Base-by-base conservation (phyloP, 768 basidiomycete species). In the Mrakia gelida region DNA sequence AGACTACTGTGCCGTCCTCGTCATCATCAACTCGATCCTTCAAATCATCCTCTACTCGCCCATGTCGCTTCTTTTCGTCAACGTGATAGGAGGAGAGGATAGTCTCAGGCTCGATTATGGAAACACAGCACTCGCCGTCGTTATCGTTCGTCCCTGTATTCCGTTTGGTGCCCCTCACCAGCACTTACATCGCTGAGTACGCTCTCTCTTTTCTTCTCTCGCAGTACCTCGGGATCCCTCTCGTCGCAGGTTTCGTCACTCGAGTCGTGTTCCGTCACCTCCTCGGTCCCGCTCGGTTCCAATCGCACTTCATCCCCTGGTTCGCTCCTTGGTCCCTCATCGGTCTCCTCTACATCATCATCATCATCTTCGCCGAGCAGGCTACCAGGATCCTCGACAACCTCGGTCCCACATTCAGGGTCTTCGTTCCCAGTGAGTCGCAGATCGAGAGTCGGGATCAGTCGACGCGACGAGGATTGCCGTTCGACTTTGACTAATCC, bases 141-240 rank as follows among this genome's bases (percentile, higher is more conserved):
- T 82, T 0, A 82, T 84, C 77, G 75, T 77, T 43, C 63, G 79
- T 75, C 56, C 52, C 23, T n/a, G n/a, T n/a, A 21, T 30, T 32
- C 56, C n/a, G n/a, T 28, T 38, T 32, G n/a, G n/a, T n/a, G n/a
- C 52, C n/a, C n/a, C n/a, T n/a, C n/a, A n/a, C n/a, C n/a, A n/a
- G n/a, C n/a, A n/a, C n/a, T n/a, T n/a, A n/a, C n/a, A n/a, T n/a
- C n/a, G n/a, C n/a, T n/a, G n/a, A n/a, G n/a, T n/a, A n/a, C n/a
- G n/a, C n/a, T n/a, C n/a, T n/a, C n/a, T n/a, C n/a, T n/a, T n/a
- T n/a, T n/a, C n/a, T n/a, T n/a, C n/a, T n/a, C n/a, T n/a, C n/a
- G n/a, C n/a, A 92, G 91, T 93, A 92, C 83, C 88, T 94, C 68
- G 93, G 92, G 5, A 94, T 94, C 49, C 93, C 92, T 0, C 87